Percentiles rank a stretch among this genome's conserved stretches.
phyloP scores from a whole-genome alignment of 179 eudicot species.

The Patellifolia procumbens region DNA sequence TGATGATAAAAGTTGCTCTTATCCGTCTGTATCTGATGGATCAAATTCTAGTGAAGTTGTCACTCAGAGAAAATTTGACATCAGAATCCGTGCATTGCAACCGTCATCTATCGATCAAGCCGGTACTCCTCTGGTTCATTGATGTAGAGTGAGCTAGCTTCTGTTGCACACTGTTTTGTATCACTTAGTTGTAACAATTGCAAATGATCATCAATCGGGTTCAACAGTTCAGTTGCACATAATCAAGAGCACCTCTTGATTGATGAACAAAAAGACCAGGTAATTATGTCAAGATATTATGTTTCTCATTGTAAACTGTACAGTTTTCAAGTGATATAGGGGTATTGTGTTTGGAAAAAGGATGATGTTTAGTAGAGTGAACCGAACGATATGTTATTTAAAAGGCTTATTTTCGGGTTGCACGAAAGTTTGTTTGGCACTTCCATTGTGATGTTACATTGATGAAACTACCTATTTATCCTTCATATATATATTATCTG shows the following conservation, averaged over 20 bases:
- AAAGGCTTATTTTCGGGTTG: background rate
- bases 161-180: background rate
- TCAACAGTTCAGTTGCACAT: slow-evolving; percentile 19
- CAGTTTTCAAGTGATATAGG: slow-evolving; percentile 18
- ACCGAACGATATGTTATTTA: background rate
- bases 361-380: background rate
- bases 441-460: background rate
- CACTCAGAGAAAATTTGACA: slow-evolving; percentile 48
- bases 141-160: slow-evolving; percentile 20
- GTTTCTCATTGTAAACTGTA: slow-evolving; percentile 22
- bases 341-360: slow-evolving; percentile 1
- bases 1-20: slow-evolving; percentile 37
- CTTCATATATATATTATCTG: background rate
- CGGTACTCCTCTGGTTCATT: slow-evolving; percentile 40
- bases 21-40: slow-evolving; percentile 46
- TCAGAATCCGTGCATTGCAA: slow-evolving; percentile 72
- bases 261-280: background rate
- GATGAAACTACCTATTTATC: background rate
- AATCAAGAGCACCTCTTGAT: slow-evolving; percentile 12
- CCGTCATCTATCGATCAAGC: slow-evolving; percentile 55
- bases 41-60: slow-evolving; percentile 41
- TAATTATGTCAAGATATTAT: background rate
- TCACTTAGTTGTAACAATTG: background rate
- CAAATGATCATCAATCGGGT: background rate
- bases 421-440: background rate